phyloP scores from a whole-genome alignment of 2,329 filamentous ascomycete genomes.

The Fusarium marasasianum region DNA sequence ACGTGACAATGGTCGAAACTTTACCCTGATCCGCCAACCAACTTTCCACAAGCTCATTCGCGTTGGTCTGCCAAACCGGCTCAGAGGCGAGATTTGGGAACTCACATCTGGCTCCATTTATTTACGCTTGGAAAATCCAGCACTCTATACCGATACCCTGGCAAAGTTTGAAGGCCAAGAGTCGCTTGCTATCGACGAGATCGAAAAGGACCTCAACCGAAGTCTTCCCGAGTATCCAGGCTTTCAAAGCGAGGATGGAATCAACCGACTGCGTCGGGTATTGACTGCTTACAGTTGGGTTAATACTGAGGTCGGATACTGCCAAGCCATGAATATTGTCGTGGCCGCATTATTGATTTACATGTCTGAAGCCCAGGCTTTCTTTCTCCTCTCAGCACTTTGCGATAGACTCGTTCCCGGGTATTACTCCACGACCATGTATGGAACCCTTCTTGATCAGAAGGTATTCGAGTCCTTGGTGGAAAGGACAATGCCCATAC shows the following conservation, averaged over 20 bases:
- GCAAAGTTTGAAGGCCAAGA: slow-evolving; percentile 84
- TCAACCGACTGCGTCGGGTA: slow-evolving; percentile 86
- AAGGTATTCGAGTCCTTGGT: slow-evolving; percentile 97
- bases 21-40: slow-evolving; percentile 90
- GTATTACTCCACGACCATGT: slow-evolving; percentile 99
- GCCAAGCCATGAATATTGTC: slow-evolving; percentile 99
- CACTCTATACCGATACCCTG: slow-evolving; percentile 84
- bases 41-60: slow-evolving; percentile 98
- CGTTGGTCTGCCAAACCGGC: slow-evolving; percentile 90
- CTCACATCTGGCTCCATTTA: slow-evolving; percentile 91
- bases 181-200: slow-evolving; percentile 97
- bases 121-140: slow-evolving; percentile 85
- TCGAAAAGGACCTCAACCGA: slow-evolving; percentile 97
- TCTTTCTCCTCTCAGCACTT: slow-evolving; percentile 89
- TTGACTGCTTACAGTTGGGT: slow-evolving; percentile 98
- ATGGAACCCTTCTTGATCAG: slow-evolving; percentile 94
- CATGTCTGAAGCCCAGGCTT: slow-evolving; percentile 95
- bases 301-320: slow-evolving; percentile 95
- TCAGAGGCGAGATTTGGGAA: slow-evolving; percentile 96
- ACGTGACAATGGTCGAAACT: slow-evolving; percentile 92
- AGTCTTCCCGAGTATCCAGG: slow-evolving; percentile 97
- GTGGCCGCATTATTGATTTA: slow-evolving; percentile 98
- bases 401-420: slow-evolving; percentile 94
- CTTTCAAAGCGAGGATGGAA: slow-evolving; percentile 96
- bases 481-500: slow-evolving; percentile 98